Evolutionary conservation across 306 rosid species (phyloP).

Genomic region (Malus asiatica): DNA sequence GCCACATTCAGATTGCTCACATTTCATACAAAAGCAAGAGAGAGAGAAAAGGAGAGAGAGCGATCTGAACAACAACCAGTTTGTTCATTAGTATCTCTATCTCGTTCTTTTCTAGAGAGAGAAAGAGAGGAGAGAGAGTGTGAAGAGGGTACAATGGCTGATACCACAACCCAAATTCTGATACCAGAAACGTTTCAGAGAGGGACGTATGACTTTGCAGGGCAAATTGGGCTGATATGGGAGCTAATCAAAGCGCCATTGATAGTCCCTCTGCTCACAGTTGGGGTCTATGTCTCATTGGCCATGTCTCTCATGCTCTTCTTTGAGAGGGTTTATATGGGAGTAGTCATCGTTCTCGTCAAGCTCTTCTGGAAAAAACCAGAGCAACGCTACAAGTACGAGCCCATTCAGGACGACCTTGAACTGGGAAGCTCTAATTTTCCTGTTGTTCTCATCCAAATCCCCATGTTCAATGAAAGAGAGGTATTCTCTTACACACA

Average conservation of each 20-base stretch:
- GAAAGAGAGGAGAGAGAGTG: conserved; percentile 9
- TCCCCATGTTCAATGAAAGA: conserved; percentile 94
- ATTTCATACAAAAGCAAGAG: background rate
- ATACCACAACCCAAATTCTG: conserved; percentile 34
- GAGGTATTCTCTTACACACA: conserved; percentile 40
- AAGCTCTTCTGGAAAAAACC: conserved; percentile 94
- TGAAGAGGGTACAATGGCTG: conserved; percentile 40
- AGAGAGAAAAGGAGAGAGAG: background rate
- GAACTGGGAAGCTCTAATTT: conserved; percentile 75
- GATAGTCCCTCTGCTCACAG: conserved; percentile 73
- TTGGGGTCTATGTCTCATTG: conserved; percentile 51
- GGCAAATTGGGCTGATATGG: conserved; percentile 66
- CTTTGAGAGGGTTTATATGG: conserved; percentile 85
- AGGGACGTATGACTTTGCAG: conserved; percentile 40
- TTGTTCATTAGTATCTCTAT: background rate
- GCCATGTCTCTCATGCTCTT: conserved; percentile 96
- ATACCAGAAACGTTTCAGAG: conserved; percentile 59
- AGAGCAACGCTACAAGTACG: conserved; percentile 61
- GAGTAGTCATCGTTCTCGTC: conserved; percentile 74
- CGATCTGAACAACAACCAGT: background rate
- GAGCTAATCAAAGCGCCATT: conserved; percentile 80
- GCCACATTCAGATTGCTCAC: background rate
- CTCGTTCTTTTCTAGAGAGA: background rate
- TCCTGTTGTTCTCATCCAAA: conserved; percentile 87
- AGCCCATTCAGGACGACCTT: conserved; percentile 59